Base-by-base conservation (phyloP, 106 monocot genomes). In the Phalaenopsis equestris region DNA sequence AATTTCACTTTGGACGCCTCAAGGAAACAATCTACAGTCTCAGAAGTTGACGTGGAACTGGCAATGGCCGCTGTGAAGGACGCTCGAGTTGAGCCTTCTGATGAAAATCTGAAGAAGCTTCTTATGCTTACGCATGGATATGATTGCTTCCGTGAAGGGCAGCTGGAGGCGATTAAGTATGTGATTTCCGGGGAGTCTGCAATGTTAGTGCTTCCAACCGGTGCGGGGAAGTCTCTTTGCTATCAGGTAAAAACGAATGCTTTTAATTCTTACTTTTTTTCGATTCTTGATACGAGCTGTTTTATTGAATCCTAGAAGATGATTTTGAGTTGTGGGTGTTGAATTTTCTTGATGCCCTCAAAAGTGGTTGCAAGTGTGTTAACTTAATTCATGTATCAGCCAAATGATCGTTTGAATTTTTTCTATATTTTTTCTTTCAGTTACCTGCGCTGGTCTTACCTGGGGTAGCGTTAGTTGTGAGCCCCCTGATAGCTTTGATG, bases 211-310 rank as follows among this genome's bases (percentile, higher is more conserved):
- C 82, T 98, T 79, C 98, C 98, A 49, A 98, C 98, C 43, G 98
- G 98, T 80, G 89, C 94, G 52, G 98, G 98, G 37, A 98, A 98
- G 82, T 94, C 98, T 14, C 85, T 98, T 38, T 98, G 98, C 79
- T 98, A 98, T 82, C 94, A 98, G 94, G 97, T 98, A 67, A 68
- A 7, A 19, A 36, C 9, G 36, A 23, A n/a, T 30, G 56, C 43
- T 45, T 45, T 45, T 45, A 45, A 38, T 55, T 1, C 55, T 42
- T 21, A 1, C 8, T 57, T 14, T 38, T 38, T 17, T 11, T 55
- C 1, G 45, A 49, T 82, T 45, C 23, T 77, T 18, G 8, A 8
- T 67, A 6, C 42, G 37, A n/a, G 16, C 45, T 19, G 21, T 8
- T 48, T 80, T 24, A 36, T 24, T 23, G 36, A 67, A 67, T 67